A percentile compares a stretch with the other conserved stretches of the same genome.
Conservation (phyloP, 2,329 filamentous ascomycete genomes). For the Alternaria burnsii region DNA sequence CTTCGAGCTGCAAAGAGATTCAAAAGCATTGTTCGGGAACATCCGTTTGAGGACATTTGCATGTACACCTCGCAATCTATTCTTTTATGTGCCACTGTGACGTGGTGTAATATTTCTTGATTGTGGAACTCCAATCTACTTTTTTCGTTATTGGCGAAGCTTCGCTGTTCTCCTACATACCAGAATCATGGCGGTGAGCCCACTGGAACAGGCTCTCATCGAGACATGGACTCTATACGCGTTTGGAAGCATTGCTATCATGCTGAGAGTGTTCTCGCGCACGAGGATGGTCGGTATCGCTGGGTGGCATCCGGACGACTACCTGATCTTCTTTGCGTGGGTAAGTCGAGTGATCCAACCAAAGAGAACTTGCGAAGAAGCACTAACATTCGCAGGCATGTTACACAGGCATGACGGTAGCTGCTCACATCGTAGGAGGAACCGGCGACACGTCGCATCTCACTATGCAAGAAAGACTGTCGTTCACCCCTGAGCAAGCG, state of each 20-base stretch:
- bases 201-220: slow-evolving; percentile 18
- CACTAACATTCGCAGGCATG: slow-evolving; percentile 11
- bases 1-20: neutral
- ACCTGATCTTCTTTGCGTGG: slow-evolving; percentile 43
- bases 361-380: neutral
- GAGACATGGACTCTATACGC: slow-evolving; percentile 52
- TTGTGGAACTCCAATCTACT: neutral
- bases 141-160: neutral
- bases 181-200: slow-evolving; percentile 13
- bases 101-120: neutral
- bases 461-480: slow-evolving; percentile 41
- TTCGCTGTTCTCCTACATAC: neutral
- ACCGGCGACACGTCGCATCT: slow-evolving; percentile 44
- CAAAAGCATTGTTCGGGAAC: neutral
- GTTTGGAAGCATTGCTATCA: slow-evolving; percentile 36
- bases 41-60: neutral
- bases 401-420: slow-evolving; percentile 31
- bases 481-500: slow-evolving; percentile 39
- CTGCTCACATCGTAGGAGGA: slow-evolving; percentile 39
- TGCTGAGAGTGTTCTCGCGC: slow-evolving; percentile 33
- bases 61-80: neutral
- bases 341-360: slow-evolving; percentile 19
- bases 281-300: slow-evolving; percentile 46
- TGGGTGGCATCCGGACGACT: slow-evolving; percentile 48
- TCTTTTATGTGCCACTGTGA: neutral